Base-by-base conservation (phyloP, 140 eudicot genomes). In the Erigeron philadelphicus region DNA sequence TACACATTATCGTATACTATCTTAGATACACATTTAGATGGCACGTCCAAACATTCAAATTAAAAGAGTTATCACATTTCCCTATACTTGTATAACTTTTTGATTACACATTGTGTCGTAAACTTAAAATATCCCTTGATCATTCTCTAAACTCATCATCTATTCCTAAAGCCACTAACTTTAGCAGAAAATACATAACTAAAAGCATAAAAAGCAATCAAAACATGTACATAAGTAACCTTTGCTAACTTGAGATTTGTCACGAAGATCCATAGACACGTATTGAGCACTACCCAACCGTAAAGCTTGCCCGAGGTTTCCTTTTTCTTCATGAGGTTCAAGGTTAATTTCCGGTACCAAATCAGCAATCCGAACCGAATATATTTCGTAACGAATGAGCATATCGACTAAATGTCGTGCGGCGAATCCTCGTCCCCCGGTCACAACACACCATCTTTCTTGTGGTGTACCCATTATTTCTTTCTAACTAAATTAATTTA, bases 361-460 rank as follows among this genome's bases (percentile, higher is more conserved):
- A 65, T 88, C 97, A 38, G 94, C 86, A 71, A 90, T 65, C 50
- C 95, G 83, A 45, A 90, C 96, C 0, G 77, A 78, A 70, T 77
- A 90, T 79, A 90, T 85, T 17, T 80, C 88, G 60, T 88, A 82
- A 10, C 85, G 78, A 68, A 91, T 82, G 38, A 91, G 87, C 95
- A 84, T 91, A 68, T 75, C 87, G 75, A 91, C 97, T 85, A 91
- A 75, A 82, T 91, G 91, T 16, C 97, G 78, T 25, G 97, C 97
- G 31, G 91, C 96, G 73, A 91, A 91, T n/a, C 97, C 97, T 69
- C 97, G 76, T 61, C 97, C 97, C 13, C 97, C 96, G n/a, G 95
- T 88, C 68, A 91, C 97, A 67, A 91, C 83, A 80, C 96, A 91
- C 97, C 96, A 91, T 47, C 87, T 82, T 86, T 84, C 95, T 72